Conservation (phyloP, 495 filamentous ascomycete genomes). For the Glarea lozoyensis region DNA sequence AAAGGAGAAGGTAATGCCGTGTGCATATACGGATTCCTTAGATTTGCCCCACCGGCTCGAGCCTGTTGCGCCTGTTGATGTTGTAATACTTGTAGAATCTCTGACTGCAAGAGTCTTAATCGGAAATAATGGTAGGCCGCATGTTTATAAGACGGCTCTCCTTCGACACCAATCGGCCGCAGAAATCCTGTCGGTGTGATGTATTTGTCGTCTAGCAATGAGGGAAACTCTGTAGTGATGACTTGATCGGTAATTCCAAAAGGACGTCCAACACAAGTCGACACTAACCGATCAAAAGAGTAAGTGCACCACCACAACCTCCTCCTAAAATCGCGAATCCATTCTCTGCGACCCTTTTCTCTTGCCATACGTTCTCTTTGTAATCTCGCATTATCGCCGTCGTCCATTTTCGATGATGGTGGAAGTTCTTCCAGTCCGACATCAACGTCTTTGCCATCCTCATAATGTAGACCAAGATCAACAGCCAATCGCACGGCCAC, state of each 20-base stretch:
- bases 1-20: constrained; percentile 77
- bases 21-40: constrained; percentile 62
- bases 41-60: constrained; percentile 45
- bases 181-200: constrained; percentile 79
- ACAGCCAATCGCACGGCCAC: constrained; percentile 85
- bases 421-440: constrained; percentile 14
- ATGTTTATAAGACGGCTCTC: constrained; percentile 72
- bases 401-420: constrained; percentile 12
- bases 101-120: constrained; percentile 84
- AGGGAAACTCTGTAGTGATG: constrained; percentile 89
- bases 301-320: constrained; percentile 97
- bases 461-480: constrained; percentile 86
- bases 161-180: constrained; percentile 35
- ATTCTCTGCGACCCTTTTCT: constrained; percentile 71
- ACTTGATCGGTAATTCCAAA: constrained; percentile 92
- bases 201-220: constrained; percentile 73
- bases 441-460: constrained; percentile 71
- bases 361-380: constrained; percentile 24
- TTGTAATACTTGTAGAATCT: constrained; percentile 90
- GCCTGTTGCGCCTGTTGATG: constrained; percentile 71
- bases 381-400: constrained; percentile 20
- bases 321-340: constrained; percentile 76
- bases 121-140: constrained; percentile 89
- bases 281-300: constrained; percentile 84
- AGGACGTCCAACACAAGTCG: constrained; percentile 83